These are phyloP conservation scores for Eucalyptus pauciflora DNA, from an alignment of 345 rosid genomes.

Conservation along the genomic window DNA sequence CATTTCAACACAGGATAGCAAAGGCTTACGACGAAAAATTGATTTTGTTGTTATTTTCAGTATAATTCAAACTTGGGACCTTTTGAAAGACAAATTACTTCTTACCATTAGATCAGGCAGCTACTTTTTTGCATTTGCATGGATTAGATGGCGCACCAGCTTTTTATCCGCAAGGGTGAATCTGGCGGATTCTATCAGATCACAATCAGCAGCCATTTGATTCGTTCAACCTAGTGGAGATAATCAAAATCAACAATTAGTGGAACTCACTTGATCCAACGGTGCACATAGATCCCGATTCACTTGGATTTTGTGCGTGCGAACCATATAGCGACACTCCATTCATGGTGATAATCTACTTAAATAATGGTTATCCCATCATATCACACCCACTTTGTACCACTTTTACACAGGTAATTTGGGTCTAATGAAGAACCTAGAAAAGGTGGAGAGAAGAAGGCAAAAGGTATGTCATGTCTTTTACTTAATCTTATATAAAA, in stretches of 20 bases:
- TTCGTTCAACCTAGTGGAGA: not conserved
- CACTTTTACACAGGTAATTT: not conserved
- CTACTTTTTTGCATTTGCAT: not conserved
- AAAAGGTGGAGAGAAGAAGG: not conserved
- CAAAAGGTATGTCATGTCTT: not conserved
- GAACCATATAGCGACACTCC: not conserved
- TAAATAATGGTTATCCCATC: not conserved
- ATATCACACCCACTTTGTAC: not conserved
- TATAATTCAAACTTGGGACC: not conserved
- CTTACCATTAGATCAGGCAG: not conserved
- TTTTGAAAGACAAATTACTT: not conserved
- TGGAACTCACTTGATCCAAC: not conserved
- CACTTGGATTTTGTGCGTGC: not conserved
- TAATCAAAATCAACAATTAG: not conserved
- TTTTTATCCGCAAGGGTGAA: not conserved
- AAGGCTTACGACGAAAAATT: not conserved
- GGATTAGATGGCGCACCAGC: not conserved
- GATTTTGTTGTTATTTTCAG: not conserved
- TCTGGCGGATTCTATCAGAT: not conserved
- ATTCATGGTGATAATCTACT: not conserved
- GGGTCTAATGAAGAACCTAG: not conserved
- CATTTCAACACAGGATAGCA: not conserved
- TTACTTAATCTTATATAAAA: not conserved
- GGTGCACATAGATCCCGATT: not conserved
- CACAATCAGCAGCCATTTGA: not conserved